Percentiles rank a stretch among this genome's conserved stretches.
These are phyloP conservation scores for Cyclotella choctawhatcheeana DNA, from an alignment of 108 stramenopile species.

Conservation along the genomic window DNA sequence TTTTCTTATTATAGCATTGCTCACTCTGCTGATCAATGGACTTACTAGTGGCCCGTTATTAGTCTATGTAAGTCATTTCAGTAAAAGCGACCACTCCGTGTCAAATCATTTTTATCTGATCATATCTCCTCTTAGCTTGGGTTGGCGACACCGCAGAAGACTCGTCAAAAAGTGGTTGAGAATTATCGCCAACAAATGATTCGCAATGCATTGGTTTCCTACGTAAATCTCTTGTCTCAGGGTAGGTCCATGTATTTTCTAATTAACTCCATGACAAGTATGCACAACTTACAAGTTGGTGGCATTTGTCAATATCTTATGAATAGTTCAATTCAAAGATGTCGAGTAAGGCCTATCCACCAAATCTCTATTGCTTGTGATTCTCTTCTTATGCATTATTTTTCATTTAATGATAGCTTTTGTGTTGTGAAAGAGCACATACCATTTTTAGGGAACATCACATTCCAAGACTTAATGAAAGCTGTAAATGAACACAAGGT, in stretches of 20 bases:
- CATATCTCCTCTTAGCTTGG: slow-evolving; percentile 1
- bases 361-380: neutral
- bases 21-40: slow-evolving; percentile 10
- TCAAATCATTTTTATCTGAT: neutral
- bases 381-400: neutral
- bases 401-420: slow-evolving; percentile 23
- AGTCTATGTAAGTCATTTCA: neutral
- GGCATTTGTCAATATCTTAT: no score
- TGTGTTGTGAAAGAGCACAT: slow-evolving; percentile 64
- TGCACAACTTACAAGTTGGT: no score
- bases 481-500: slow-evolving; percentile 47
- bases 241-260: neutral
- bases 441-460: slow-evolving; percentile 56
- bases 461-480: slow-evolving; percentile 50
- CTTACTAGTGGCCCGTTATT: neutral
- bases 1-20: neutral
- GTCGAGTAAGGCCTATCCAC: neutral
- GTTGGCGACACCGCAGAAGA: neutral
- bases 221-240: slow-evolving; percentile 6
- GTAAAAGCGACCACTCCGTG: neutral
- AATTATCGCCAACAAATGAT: slow-evolving; percentile 18
- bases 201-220: slow-evolving; percentile 8
- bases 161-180: slow-evolving; percentile 1
- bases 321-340: neutral
- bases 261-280: neutral